Conservation (phyloP, 352 stramenopile species). For the Pythium dissotocum region DNA sequence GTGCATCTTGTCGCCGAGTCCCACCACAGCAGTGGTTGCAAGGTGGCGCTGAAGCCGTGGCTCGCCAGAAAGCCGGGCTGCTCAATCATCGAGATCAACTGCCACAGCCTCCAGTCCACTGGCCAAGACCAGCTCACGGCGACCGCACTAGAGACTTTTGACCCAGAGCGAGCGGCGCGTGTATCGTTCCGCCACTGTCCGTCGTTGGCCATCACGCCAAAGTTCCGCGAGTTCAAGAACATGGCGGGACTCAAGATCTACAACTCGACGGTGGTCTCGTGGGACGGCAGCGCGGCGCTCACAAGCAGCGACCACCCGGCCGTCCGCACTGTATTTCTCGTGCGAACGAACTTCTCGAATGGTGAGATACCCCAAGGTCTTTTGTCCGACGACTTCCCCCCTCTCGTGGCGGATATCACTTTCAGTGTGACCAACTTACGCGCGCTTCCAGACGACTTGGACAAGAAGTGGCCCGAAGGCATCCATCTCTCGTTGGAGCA, state of each 20-base stretch:
- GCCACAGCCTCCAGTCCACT: neutral
- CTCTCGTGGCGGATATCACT: neutral
- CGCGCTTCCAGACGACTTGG: slow-evolving; percentile 6
- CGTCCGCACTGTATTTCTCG: neutral
- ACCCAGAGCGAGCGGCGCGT: slow-evolving; percentile 2
- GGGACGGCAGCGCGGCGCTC: slow-evolving; percentile 1
- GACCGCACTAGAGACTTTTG: neutral
- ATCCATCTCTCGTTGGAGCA: slow-evolving; percentile 21
- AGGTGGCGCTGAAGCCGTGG: slow-evolving; percentile 12
- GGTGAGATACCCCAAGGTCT: slow-evolving; percentile 8
- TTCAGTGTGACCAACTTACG: slow-evolving; percentile 8
- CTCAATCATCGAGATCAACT: slow-evolving; percentile 21
- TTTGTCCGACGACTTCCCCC: slow-evolving; percentile 9
- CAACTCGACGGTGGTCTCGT: slow-evolving; percentile 19
- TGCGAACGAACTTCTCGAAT: neutral
- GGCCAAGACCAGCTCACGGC: slow-evolving; percentile 1
- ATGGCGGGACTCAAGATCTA: slow-evolving; percentile 19
- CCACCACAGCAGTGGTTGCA: neutral
- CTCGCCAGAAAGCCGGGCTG: slow-evolving; percentile 9
- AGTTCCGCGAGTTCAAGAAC: neutral
- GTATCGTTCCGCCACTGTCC: slow-evolving; percentile 24
- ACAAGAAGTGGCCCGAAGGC: neutral
- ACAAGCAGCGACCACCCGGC: neutral
- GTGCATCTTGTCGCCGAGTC: slow-evolving; percentile 16
- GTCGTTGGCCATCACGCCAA: neutral